Evolutionary conservation across 2,329 filamentous ascomycete genomes (phyloP).

Genomic region (Pyricularia grisea): DNA sequence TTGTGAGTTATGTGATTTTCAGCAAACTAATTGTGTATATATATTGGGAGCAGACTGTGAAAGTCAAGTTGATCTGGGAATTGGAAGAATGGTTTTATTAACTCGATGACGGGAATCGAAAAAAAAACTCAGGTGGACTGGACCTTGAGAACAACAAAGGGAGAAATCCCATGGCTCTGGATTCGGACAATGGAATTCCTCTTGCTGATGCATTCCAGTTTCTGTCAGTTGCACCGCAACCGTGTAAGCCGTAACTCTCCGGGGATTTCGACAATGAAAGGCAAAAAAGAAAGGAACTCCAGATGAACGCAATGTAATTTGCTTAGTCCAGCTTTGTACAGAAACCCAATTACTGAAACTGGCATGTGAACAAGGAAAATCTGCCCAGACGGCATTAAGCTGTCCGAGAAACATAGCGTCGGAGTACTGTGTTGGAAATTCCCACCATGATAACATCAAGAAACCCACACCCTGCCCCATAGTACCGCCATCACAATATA

Average conservation of each 20-base stretch:
- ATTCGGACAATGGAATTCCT: background rate
- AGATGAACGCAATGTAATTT: background rate
- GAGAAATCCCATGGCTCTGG: background rate
- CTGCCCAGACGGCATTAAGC: background rate
- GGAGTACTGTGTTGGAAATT: background rate
- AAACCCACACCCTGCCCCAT: background rate
- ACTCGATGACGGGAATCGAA: background rate
- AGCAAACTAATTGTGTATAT: no score
- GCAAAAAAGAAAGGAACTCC: background rate
- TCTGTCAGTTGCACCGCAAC: background rate
- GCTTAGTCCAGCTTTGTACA: background rate
- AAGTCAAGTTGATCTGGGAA: no score
- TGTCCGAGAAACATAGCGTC: background rate
- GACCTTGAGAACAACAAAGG: background rate
- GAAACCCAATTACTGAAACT: background rate
- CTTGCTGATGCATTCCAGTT: background rate
- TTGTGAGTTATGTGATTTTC: no score
- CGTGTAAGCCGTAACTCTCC: background rate
- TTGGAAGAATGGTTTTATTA: background rate
- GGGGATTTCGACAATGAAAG: no score
- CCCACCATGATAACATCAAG: background rate
- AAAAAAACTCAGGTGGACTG: background rate
- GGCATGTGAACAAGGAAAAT: background rate
- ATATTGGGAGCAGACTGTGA: no score
- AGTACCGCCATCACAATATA: background rate